Evolutionary conservation across 1,284 basidiomycete genomes (phyloP), one percentile per base, ranked within the genome.

Genomic region (Apiotrichum mycotoxinovorans): DNA sequence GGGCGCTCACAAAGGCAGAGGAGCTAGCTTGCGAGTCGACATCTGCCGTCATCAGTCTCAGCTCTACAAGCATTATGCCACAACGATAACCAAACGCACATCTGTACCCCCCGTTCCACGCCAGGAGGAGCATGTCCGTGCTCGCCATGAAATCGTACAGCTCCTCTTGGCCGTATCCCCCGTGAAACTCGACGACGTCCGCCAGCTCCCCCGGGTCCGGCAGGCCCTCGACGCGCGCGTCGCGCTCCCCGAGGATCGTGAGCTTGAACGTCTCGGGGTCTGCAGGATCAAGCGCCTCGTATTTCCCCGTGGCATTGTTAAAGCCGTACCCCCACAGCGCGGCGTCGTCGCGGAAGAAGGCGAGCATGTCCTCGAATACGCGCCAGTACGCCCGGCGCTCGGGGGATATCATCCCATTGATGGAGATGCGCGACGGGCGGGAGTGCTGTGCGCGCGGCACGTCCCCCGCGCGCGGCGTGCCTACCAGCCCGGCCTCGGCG

Each of bases 371-470:
- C 26, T 30, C 20, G 15, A 42, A 51, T 5, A 34, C 20, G 27
- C 17, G 20, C n/a, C 23, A 26, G 40, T 51, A 51, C 15, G 40
- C 50, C 3, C 50, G 26, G 12, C 50, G 38, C 14, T 51, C 40
- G 11, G 50, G 40, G 9, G 20, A 33, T 26, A 51, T 51, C 50
- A 51, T 51, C 20, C 50, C 50, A 41, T 51, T 51, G 40, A 51
- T 43, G 40, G 14, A 18, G 17, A 38, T 26, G 50, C 38, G 40
- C 15, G 40, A 3, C 27, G 50, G 50, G 2, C 23, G 23, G 8
- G 4, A 14, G 50, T 51, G 50, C 20, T 17, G 14, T 2, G 2
- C 22, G 38, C 49, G 49, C 9, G 8, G 26, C 1, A 37, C n/a
- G 1, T 17, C 14, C 26, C 26, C 38, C 12, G 2, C n/a, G 37